Base-by-base conservation (phyloP, 164 flowering plant genomes). In the Brasenia schreberi region DNA sequence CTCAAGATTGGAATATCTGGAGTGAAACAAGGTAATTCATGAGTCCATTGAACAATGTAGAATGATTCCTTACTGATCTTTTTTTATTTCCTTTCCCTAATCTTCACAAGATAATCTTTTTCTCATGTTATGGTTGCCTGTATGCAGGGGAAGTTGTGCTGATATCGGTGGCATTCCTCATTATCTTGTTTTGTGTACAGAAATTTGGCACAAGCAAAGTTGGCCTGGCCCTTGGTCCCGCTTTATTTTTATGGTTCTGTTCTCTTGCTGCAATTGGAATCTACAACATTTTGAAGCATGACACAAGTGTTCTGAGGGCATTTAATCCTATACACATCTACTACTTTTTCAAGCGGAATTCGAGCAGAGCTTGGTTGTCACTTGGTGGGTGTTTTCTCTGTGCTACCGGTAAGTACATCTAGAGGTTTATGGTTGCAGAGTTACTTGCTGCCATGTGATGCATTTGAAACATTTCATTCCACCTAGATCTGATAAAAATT, bases 371-470 rank as follows among this genome's bases (percentile, higher is more conserved):
- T 19, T 95, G 97, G 97, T 73, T 83, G 69, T 74, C 97, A 52
- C 90, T 95, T 71, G 99, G 97, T 27, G 97, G 99, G 64, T 95
- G 99, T 78, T 81, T 95, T 81, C 83, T 95, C 5, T 87, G 92
- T 81, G 97, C 88, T 42, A 92, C 99, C 79, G 99, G 99, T 95
- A 82, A 69, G 56, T 49, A 49, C 16, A 14, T 49, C 56, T 49
- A 49, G 10, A 14, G 16, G 12, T 49, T 14, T 49, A 49, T 9
- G 56, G 56, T 49, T 9, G 56, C 56, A 49, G 16, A 9, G 16
- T 14, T 14, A 3, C 12, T 49, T 49, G 10, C 16, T 49, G 16
- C 56, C 56, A 9, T 49, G 10, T 49, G 56, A 49, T 49, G 56
- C 56, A 49, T 49, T 9, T 49, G 56, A 49, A 9, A 9, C 0